These are phyloP conservation scores for Penicillium sp. DNA, from an alignment of 2,329 filamentous ascomycete species.

Conservation along the genomic window DNA sequence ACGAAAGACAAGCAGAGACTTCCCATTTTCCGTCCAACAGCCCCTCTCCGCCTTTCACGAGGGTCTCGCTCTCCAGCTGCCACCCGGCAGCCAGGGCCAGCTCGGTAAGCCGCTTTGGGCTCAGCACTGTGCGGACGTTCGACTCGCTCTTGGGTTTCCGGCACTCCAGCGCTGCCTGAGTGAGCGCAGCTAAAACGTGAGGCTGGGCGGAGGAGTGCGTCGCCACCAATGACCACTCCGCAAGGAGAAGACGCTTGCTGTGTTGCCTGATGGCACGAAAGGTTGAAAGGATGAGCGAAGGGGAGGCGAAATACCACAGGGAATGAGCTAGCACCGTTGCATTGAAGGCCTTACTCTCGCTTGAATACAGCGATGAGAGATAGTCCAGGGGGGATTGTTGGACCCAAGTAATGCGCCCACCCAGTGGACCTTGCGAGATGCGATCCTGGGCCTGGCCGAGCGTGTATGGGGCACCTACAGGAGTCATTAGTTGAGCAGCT, in stretches of 20 bases:
- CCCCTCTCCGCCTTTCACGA: neutral
- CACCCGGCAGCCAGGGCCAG: neutral
- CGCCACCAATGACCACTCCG: slow-evolving; percentile 3
- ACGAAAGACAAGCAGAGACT: slow-evolving; percentile 2
- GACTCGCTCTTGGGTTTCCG: neutral
- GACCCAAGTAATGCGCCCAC: neutral
- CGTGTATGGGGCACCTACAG: neutral
- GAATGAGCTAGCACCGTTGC: slow-evolving; percentile 1
- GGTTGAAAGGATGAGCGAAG: neutral
- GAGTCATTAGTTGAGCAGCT: neutral
- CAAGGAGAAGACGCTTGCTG: slow-evolving; percentile 1
- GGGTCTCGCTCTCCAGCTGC: slow-evolving; percentile 1
- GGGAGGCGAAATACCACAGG: slow-evolving; percentile 6
- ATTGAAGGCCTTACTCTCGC: neutral
- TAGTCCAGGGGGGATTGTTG: neutral
- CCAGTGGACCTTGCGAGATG: neutral
- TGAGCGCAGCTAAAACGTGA: slow-evolving; percentile 5
- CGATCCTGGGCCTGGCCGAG: neutral
- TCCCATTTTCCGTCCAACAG: slow-evolving; percentile 6
- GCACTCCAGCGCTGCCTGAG: slow-evolving; percentile 3
- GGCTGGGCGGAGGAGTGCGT: slow-evolving; percentile 1
- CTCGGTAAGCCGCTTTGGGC: neutral
- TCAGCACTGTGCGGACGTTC: slow-evolving; percentile 4
- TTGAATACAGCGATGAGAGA: neutral
- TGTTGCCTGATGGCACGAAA: neutral